Conservation (phyloP, 441 rosid species). For the Macaranga tanarius region DNA sequence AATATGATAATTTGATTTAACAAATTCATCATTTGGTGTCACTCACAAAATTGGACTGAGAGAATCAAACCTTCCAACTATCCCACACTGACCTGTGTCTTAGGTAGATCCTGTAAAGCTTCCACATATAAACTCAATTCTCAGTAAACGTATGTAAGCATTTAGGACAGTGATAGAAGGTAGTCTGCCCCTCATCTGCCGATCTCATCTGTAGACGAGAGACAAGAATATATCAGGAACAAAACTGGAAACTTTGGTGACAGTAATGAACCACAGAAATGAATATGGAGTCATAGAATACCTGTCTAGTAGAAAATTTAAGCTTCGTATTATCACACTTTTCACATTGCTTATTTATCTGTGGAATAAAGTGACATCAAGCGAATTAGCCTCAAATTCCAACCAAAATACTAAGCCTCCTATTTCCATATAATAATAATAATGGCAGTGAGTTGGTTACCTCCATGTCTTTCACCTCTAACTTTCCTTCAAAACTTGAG, state of each 20-base stretch:
- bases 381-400: constrained; percentile 9
- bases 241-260: background rate
- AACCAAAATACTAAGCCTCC: background rate
- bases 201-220: constrained; percentile 52
- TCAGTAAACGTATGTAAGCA: constrained; percentile 41
- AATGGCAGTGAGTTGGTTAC: constrained; percentile 24
- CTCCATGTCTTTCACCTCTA: constrained; percentile 35
- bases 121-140: constrained; percentile 29
- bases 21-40: background rate
- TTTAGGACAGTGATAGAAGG: constrained; percentile 42
- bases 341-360: constrained; percentile 45
- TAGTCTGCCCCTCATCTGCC: constrained; percentile 66
- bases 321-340: constrained; percentile 48
- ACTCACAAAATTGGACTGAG: background rate
- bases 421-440: background rate
- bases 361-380: constrained; percentile 13
- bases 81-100: background rate
- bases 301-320: constrained; percentile 50
- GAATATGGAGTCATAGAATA: constrained; percentile 12
- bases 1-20: background rate
- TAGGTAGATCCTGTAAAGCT: background rate
- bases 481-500: constrained; percentile 42
- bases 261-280: background rate
- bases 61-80: background rate
- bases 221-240: background rate